These are phyloP conservation scores for Fomitopsis palustris DNA, from an alignment of 1,284 basidiomycete genomes.

Conservation along the genomic window DNA sequence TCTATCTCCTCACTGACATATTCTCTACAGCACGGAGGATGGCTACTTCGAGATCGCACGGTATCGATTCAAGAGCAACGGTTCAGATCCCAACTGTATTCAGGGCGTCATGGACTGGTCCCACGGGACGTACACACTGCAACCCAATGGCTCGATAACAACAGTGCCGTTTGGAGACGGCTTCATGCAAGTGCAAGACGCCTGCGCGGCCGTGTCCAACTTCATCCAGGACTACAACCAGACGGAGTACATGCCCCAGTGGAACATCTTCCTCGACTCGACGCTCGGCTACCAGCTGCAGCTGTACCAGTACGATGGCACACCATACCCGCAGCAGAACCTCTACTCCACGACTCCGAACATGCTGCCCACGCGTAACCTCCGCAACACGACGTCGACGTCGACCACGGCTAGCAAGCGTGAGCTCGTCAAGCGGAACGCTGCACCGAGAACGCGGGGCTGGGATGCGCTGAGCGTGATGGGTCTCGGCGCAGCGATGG, in stretches of 20 bases:
- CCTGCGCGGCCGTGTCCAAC: constrained; percentile 83
- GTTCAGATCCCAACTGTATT: constrained; percentile 76
- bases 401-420: constrained; percentile 5
- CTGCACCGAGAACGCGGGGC: constrained; percentile 12
- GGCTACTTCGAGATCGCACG: constrained; percentile 85
- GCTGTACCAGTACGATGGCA: constrained; percentile 62
- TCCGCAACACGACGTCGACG: constrained; percentile 42
- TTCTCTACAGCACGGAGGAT: constrained; percentile 48
- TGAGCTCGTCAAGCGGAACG: constrained; percentile 7
- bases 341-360: constrained; percentile 54
- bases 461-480: constrained; percentile 14
- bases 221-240: constrained; percentile 80
- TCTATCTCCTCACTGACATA: background rate
- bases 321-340: constrained; percentile 58
- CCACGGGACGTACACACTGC: constrained; percentile 73
- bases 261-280: constrained; percentile 59
- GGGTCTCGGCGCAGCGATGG: constrained; percentile 10
- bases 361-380: constrained; percentile 58
- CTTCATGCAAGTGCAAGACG: constrained; percentile 88
- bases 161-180: constrained; percentile 77
- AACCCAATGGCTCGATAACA: constrained; percentile 74
- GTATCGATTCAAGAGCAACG: constrained; percentile 84
- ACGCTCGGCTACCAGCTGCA: constrained; percentile 58
- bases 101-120: constrained; percentile 83
- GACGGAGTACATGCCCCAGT: constrained; percentile 53